These are phyloP conservation scores for Phialophora tarda DNA, from an alignment of 2,329 filamentous ascomycete genomes.

Conservation along the genomic window DNA sequence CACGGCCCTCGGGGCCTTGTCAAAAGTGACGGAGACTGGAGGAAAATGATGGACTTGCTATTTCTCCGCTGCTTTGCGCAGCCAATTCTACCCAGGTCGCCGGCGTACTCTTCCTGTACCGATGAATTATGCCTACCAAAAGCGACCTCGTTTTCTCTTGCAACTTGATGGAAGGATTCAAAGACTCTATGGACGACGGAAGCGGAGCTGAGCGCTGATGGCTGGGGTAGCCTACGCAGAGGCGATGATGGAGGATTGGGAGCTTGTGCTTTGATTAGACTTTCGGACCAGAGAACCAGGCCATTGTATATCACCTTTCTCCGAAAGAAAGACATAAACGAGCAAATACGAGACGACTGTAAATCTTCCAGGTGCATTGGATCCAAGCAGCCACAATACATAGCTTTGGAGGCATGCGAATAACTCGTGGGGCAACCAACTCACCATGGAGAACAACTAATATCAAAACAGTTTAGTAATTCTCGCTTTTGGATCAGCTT, in stretches of 20 bases:
- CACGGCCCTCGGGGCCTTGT: neutral
- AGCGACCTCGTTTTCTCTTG: constrained; percentile 15
- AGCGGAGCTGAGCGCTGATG: neutral
- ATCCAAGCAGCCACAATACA: neutral
- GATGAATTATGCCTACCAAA: constrained; percentile 13
- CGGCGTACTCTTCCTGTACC: constrained; percentile 17
- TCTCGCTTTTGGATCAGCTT: neutral
- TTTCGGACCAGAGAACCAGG: constrained; percentile 14
- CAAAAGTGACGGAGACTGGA: neutral
- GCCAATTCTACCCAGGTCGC: constrained; percentile 10
- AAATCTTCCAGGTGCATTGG: constrained; percentile 13
- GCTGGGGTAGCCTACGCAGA: constrained; percentile 3
- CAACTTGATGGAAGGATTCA: constrained; percentile 8
- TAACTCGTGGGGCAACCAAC: neutral
- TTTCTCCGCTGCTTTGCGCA: constrained; percentile 18
- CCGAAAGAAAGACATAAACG: constrained; percentile 21
- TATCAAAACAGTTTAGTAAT: neutral
- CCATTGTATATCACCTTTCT: constrained; percentile 20
- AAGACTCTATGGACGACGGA: constrained; percentile 2
- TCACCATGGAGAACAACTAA: neutral
- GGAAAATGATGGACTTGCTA: constrained; percentile 6
- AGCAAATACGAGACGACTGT: constrained; percentile 16
- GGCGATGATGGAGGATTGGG: constrained; percentile 14
- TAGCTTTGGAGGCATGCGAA: neutral
- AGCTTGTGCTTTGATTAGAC: constrained; percentile 16